These are phyloP conservation scores for Amauroascus verrucosus DNA, from an alignment of 2,329 filamentous ascomycete genomes.

Conservation along the genomic window DNA sequence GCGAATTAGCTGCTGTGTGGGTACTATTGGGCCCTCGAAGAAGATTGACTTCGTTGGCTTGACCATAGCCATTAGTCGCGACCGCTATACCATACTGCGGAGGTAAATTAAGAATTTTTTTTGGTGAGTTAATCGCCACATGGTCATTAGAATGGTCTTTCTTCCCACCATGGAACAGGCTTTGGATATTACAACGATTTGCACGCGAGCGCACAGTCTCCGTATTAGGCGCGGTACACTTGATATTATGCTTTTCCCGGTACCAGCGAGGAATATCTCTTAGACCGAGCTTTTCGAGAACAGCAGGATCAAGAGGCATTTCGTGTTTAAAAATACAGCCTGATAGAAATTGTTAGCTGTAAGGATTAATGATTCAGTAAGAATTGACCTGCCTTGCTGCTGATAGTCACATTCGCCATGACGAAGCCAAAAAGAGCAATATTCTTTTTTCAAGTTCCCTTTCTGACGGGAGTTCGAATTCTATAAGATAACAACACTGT, in stretches of 20 bases:
- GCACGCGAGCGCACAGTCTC: background rate
- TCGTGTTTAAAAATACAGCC: constrained; percentile 82
- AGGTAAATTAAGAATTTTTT: background rate
- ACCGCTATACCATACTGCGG: background rate
- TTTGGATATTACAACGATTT: constrained; percentile 1
- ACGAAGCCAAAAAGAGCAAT: constrained; percentile 69
- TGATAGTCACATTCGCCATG: constrained; percentile 75
- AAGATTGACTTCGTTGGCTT: background rate
- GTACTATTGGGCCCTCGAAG: background rate
- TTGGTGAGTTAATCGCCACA: background rate
- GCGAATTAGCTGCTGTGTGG: background rate
- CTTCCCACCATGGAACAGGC: background rate
- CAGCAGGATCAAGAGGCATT: constrained; percentile 62
- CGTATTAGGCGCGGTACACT: constrained; percentile 5
- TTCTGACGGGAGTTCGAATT: background rate
- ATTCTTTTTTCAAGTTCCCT: constrained; percentile 15
- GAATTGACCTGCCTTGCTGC: constrained; percentile 50
- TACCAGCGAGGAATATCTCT: constrained; percentile 48
- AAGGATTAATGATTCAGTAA: background rate
- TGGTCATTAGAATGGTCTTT: background rate
- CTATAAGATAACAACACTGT: background rate
- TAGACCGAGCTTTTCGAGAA: constrained; percentile 60
- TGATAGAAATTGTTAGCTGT: constrained; percentile 16
- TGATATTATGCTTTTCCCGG: constrained; percentile 36
- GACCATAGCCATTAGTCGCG: background rate